Base-by-base conservation (phyloP, 202 grass and related monocot species). In the Saccharum hybrid region DNA sequence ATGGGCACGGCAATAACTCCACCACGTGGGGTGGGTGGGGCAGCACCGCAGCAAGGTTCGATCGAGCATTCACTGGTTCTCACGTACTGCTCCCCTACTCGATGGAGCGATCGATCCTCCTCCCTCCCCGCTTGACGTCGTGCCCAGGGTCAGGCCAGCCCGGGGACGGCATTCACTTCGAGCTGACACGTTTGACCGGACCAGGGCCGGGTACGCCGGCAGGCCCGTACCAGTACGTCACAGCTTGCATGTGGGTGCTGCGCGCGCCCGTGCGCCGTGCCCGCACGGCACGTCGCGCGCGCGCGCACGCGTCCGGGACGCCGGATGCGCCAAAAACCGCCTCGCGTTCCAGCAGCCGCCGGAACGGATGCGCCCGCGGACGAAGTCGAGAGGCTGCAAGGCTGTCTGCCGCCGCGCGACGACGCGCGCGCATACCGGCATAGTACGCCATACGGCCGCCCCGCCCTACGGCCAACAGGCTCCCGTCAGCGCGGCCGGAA, bases 151-250 rank as follows among this genome's bases (percentile, higher is more conserved):
- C 72, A 11, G 33, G 8, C 30, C 16, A 11, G 12, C 6, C 22
- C 11, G 57, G 80, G 7, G 31, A 63, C 68, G 39, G 68, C 88
- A 90, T 86, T 90, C 79, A 86, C 68, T 82, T 33, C 67, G 60
- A 42, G 48, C 83, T 79, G 88, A 83, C 79, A 33, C 49, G 33
- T 74, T 90, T 90, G 83, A 86, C 88, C 40, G 69, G 19, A 71
- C 41, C 62, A 34, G 57, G 13, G 19, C 8, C 76, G 2, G 68
- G 68, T 0, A 26, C 56, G 21, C 49, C 6, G 51, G 15, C 41
- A 48, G 41, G 6, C 13, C 41, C 41, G 69, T 31, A 49, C 23
- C 8, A n/a, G 3, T 2, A 72, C 71, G 43, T 19, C 43, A n/a
- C 26, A 28, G 26, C 12, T 61, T 11, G 70, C 88, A 86, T 68